Evolutionary conservation across 345 rosid species (phyloP).

Genomic region (Stellera chamaejasme): DNA sequence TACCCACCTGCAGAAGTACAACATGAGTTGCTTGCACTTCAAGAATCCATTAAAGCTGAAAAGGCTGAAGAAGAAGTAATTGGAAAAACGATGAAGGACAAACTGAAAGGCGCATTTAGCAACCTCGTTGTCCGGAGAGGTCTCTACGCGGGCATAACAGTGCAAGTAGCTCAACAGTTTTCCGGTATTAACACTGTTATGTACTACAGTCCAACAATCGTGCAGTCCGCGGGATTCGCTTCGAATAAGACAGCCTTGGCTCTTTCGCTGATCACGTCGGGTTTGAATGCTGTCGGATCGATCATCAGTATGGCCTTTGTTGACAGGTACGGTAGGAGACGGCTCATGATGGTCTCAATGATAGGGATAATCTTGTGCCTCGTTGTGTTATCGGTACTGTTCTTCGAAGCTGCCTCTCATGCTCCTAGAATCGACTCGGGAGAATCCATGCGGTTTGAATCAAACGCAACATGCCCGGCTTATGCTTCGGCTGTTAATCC

Average conservation of each 20-base stretch:
- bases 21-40: slow-evolving; percentile 38
- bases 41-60: slow-evolving; percentile 46
- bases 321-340: slow-evolving; percentile 72
- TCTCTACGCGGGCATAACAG: slow-evolving; percentile 69
- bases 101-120: slow-evolving; percentile 54
- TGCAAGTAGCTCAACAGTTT: slow-evolving; percentile 87
- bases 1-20: slow-evolving; percentile 57
- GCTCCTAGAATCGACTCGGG: slow-evolving; percentile 28
- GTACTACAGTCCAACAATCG: slow-evolving; percentile 83
- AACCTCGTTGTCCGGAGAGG: slow-evolving; percentile 47
- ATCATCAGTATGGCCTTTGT: slow-evolving; percentile 65
- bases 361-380: slow-evolving; percentile 51
- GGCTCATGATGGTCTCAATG: slow-evolving; percentile 70
- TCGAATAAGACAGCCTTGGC: slow-evolving; percentile 71
- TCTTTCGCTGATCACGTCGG: slow-evolving; percentile 77
- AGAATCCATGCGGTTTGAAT: slow-evolving; percentile 36
- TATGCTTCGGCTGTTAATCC: slow-evolving; percentile 19
- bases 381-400: slow-evolving; percentile 37
- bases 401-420: slow-evolving; percentile 44
- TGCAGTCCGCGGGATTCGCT: slow-evolving; percentile 81
- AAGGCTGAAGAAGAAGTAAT: slow-evolving; percentile 36
- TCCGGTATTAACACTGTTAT: slow-evolving; percentile 84
- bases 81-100: slow-evolving; percentile 35
- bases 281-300: slow-evolving; percentile 68
- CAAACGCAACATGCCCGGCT: slow-evolving; percentile 51